Evolutionary conservation across 805 yeast species (phyloP).

Genomic region (Hermanozyma aechmeae): DNA sequence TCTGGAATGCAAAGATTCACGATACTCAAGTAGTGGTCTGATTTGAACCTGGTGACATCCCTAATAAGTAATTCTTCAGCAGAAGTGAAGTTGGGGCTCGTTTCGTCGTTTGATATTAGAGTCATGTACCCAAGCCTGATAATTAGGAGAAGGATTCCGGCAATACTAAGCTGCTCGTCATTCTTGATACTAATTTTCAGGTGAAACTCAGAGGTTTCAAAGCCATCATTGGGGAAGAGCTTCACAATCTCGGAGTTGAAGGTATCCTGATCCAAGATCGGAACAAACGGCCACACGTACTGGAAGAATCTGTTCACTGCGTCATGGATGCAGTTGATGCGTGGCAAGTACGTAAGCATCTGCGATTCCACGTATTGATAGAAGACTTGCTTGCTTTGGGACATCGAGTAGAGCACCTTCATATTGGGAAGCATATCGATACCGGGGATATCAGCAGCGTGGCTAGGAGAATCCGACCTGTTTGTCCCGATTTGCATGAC

Average conservation of each 20-base stretch:
- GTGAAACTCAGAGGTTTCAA: constrained; percentile 11
- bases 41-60: constrained; percentile 21
- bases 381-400: constrained; percentile 16
- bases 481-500: no score
- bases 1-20: constrained; percentile 27
- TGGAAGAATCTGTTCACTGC: constrained; percentile 25
- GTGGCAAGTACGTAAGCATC: constrained; percentile 21
- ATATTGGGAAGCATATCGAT: no score
- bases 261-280: constrained; percentile 22
- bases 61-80: constrained; percentile 18
- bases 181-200: constrained; percentile 14
- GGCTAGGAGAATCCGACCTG: no score
- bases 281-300: constrained; percentile 31
- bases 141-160: constrained; percentile 21
- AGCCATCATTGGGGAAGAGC: constrained; percentile 15
- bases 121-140: constrained; percentile 29
- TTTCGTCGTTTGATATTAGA: constrained; percentile 24
- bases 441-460: no score
- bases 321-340: constrained; percentile 13
- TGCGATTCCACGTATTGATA: constrained; percentile 19
- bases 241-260: constrained; percentile 16
- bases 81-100: constrained; percentile 15
- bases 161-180: constrained; percentile 21
- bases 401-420: no score
- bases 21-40: constrained; percentile 19